Conservation (phyloP, 768 basidiomycete genomes). For the Leccinum variicolor region DNA sequence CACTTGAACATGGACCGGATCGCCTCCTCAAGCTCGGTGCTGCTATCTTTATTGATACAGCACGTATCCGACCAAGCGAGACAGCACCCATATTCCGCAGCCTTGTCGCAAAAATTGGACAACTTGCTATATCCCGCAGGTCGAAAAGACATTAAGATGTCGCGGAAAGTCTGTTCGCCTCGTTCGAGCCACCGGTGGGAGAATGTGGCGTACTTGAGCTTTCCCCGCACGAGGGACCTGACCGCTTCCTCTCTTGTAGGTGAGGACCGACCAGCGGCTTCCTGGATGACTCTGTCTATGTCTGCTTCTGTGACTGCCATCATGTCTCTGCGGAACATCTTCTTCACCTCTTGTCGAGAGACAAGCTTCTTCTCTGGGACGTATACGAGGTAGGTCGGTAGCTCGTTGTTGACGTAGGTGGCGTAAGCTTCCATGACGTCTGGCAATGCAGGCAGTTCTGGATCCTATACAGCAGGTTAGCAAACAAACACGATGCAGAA, state of each 20-base stretch:
- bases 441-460: slow-evolving; percentile 11
- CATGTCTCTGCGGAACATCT: slow-evolving; percentile 27
- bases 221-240: slow-evolving; percentile 19
- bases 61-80: slow-evolving; percentile 36
- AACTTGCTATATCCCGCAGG: slow-evolving; percentile 28
- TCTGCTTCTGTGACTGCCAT: slow-evolving; percentile 24
- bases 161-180: slow-evolving; percentile 29
- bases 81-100: slow-evolving; percentile 24
- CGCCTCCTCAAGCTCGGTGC: slow-evolving; percentile 33
- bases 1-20: slow-evolving; percentile 35
- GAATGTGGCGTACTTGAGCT: slow-evolving; percentile 28
- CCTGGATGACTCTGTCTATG: slow-evolving; percentile 15
- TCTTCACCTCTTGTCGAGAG: slow-evolving; percentile 32
- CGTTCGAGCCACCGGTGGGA: slow-evolving; percentile 30
- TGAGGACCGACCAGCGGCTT: slow-evolving; percentile 18
- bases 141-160: slow-evolving; percentile 27
- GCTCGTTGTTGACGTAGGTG: slow-evolving; percentile 28
- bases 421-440: slow-evolving; percentile 25
- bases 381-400: slow-evolving; percentile 28
- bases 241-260: slow-evolving; percentile 29
- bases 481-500: not conserved
- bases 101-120: slow-evolving; percentile 23
- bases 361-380: slow-evolving; percentile 24
- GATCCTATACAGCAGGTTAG: slow-evolving; percentile 12
- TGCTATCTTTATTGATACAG: slow-evolving; percentile 34